phyloP scores from a whole-genome alignment of 2,329 filamentous ascomycete species.

The Clarireedia monteithiana region DNA sequence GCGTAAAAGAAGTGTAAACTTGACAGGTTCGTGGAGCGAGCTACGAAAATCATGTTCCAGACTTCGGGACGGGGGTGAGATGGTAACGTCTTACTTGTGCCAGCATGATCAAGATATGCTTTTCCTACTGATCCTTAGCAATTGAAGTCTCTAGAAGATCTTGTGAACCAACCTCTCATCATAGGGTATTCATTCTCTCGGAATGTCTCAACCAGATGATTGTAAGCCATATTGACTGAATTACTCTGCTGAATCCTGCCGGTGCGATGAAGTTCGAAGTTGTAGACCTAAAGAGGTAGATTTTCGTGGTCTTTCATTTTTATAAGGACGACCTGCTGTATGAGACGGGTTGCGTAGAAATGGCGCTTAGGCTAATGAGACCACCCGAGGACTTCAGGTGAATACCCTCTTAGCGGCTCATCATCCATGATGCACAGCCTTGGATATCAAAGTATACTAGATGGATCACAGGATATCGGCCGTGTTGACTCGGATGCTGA shows the following conservation, averaged over 20 bases:
- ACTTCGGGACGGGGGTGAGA: neutral
- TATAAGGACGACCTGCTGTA: neutral
- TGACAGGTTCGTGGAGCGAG: neutral
- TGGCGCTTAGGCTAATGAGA: slow-evolving; percentile 8
- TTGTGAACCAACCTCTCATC: slow-evolving; percentile 46
- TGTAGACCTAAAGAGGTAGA: neutral
- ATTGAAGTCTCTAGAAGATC: neutral
- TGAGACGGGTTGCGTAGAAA: neutral
- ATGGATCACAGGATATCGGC: neutral
- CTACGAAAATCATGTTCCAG: neutral
- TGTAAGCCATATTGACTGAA: slow-evolving; percentile 36
- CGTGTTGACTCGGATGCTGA: neutral
- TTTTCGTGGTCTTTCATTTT: neutral
- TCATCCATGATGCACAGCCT: neutral
- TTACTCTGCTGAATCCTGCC: neutral
- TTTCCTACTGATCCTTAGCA: slow-evolving; percentile 43
- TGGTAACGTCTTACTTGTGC: slow-evolving; percentile 43
- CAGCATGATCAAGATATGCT: slow-evolving; percentile 86
- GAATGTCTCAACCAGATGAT: slow-evolving; percentile 48
- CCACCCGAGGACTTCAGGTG: neutral
- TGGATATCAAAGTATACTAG: neutral
- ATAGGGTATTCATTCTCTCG: slow-evolving; percentile 57
- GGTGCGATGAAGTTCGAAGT: neutral
- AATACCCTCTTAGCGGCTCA: neutral
- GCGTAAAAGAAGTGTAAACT: neutral